Conservation (phyloP, 768 basidiomycete species). For the Hygrophoropsis aurantiaca region DNA sequence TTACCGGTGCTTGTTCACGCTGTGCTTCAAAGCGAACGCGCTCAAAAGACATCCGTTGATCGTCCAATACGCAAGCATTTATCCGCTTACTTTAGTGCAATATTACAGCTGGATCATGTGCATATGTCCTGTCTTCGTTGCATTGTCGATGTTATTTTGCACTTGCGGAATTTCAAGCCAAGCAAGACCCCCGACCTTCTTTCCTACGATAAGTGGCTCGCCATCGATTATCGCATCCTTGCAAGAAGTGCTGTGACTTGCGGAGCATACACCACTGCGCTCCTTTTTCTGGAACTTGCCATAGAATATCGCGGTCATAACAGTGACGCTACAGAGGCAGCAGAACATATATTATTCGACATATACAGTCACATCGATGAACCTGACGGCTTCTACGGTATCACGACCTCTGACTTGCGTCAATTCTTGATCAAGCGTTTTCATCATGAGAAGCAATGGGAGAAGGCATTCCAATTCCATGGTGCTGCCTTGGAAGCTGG, state of each 20-base stretch:
- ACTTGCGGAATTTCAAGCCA: constrained; percentile 70
- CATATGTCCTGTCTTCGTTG: constrained; percentile 49
- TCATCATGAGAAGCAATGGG: constrained; percentile 92
- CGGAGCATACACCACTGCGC: constrained; percentile 85
- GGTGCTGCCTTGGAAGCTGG: constrained; percentile 80
- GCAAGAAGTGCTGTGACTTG: constrained; percentile 72
- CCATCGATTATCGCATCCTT: constrained; percentile 70
- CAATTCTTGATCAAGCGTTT: constrained; percentile 81
- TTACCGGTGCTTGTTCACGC: constrained; percentile 78
- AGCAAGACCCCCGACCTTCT: constrained; percentile 35
- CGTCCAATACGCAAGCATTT: constrained; percentile 17
- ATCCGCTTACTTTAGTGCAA: constrained; percentile 20
- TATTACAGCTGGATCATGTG: constrained; percentile 23
- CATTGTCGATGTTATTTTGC: constrained; percentile 74
- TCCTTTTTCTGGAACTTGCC: constrained; percentile 86
- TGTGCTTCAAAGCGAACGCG: constrained; percentile 42
- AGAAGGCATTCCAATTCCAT: constrained; percentile 86
- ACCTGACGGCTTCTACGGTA: constrained; percentile 97
- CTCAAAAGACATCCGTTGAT: constrained; percentile 2
- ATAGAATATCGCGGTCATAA: constrained; percentile 43
- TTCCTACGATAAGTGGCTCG: constrained; percentile 81
- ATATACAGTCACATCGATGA: constrained; percentile 97
- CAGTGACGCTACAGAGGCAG: constrained; percentile 27
- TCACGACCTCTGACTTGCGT: constrained; percentile 74
- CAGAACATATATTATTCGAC: constrained; percentile 79